These are phyloP conservation scores for Carex kokanica DNA, from an alignment of 176 grass and related monocot species.

Conservation along the genomic window DNA sequence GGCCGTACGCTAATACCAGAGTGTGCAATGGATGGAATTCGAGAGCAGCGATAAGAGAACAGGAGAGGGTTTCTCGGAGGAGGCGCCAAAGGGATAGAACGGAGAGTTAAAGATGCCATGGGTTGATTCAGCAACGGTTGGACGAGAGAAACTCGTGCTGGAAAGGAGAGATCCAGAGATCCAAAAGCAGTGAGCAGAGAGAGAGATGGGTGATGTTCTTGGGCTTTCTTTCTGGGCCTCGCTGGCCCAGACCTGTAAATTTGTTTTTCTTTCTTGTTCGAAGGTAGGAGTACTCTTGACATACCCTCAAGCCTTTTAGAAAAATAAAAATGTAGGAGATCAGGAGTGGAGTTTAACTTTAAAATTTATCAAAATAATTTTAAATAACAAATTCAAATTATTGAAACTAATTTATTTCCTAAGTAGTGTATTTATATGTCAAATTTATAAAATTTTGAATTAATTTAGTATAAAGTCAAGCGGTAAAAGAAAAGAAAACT, in stretches of 20 bases:
- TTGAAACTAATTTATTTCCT: too few species aligned
- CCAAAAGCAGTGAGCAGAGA: background rate
- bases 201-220: background rate
- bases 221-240: background rate
- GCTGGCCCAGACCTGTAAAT: background rate
- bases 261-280: background rate
- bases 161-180: background rate
- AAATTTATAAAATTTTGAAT: too few species aligned
- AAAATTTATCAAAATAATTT: too few species aligned
- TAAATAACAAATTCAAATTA: too few species aligned
- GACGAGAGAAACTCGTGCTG: background rate
- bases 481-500: too few species aligned
- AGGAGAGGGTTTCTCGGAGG: background rate
- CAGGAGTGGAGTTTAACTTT: too few species aligned
- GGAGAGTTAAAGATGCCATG: slow-evolving; percentile 13
- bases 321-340: too few species aligned
- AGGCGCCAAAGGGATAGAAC: background rate
- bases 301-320: too few species aligned
- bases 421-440: too few species aligned
- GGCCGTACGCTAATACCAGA: background rate
- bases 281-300: too few species aligned
- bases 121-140: background rate
- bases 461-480: too few species aligned
- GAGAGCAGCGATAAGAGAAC: background rate
- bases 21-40: background rate